phyloP scores from a whole-genome alignment of 257 asterid genomes.

The Datura wrightii region DNA sequence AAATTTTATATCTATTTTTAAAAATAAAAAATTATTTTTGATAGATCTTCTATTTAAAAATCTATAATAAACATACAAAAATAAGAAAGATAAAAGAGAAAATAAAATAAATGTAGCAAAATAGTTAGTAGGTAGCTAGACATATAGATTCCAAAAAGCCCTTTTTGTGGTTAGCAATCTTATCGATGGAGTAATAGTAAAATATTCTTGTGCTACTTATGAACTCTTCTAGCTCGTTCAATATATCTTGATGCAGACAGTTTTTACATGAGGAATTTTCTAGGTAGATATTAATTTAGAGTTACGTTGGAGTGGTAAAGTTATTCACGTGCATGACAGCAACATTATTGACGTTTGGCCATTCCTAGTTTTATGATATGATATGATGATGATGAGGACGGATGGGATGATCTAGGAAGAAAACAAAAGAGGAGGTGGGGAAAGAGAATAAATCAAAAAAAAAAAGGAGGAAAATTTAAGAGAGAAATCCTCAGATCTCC shows the following conservation, averaged over 20 bases:
- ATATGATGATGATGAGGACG: not conserved
- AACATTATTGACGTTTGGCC: conserved; percentile 39
- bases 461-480: not conserved
- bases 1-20: no score
- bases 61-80: no score
- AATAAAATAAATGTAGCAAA: no score
- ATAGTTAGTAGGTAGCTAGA: not conserved
- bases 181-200: not conserved
- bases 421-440: not conserved
- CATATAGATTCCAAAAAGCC: not conserved
- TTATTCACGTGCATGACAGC: conserved; percentile 45
- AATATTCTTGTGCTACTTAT: not conserved
- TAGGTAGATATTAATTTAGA: not conserved
- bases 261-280: not conserved
- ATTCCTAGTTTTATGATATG: conserved; percentile 24
- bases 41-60: no score
- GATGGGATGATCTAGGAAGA: not conserved
- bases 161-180: not conserved
- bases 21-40: no score
- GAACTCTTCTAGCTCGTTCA: no score
- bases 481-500: conserved; percentile 23
- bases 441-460: not conserved
- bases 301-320: not conserved
- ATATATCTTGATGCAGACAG: not conserved
- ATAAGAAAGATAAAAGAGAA: no score